Conservation (phyloP, 2,329 filamentous ascomycete genomes). For the Hawksworthiomyces lignivorus region DNA sequence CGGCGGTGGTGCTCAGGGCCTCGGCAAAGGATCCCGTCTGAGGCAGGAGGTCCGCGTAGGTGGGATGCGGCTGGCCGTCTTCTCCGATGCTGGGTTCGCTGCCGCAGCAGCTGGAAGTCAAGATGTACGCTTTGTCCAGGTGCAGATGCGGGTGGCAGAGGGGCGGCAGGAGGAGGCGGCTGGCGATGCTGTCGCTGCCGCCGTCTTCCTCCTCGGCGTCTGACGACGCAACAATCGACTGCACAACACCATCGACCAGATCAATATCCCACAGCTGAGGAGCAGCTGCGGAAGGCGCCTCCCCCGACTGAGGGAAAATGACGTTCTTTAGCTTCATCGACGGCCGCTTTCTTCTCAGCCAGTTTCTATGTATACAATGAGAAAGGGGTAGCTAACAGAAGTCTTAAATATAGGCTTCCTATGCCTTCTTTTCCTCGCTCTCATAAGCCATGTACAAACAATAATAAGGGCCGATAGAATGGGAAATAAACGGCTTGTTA, state of each 20-base stretch:
- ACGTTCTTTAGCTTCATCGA: conserved; percentile 9
- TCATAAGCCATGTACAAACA: no score
- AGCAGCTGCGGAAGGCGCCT: not conserved
- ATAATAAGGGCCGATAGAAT: no score
- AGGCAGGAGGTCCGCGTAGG: conserved; percentile 54
- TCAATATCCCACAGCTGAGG: conserved; percentile 9
- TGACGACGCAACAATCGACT: conserved; percentile 3
- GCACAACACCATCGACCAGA: conserved; percentile 11
- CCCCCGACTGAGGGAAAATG: conserved; percentile 8
- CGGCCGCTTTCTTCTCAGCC: no score
- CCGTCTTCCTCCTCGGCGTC: not conserved
- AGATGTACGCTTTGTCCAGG: conserved; percentile 58
- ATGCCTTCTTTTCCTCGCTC: no score
- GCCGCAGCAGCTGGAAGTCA: conserved; percentile 29
- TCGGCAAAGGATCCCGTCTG: conserved; percentile 55
- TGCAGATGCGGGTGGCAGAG: conserved; percentile 69
- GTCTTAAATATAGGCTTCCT: no score
- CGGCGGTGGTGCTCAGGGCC: conserved; percentile 42
- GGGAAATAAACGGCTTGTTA: no score
- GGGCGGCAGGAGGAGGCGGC: conserved; percentile 25
- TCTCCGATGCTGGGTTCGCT: conserved; percentile 16
- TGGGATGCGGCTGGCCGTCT: conserved; percentile 23
- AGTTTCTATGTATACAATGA: no score
- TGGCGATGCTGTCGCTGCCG: conserved; percentile 1
- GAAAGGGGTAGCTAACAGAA: no score